Evolutionary conservation across 2,329 filamentous ascomycete species (phyloP), one percentile per base, ranked within the genome.

Genomic region (Neonectria coccinea): DNA sequence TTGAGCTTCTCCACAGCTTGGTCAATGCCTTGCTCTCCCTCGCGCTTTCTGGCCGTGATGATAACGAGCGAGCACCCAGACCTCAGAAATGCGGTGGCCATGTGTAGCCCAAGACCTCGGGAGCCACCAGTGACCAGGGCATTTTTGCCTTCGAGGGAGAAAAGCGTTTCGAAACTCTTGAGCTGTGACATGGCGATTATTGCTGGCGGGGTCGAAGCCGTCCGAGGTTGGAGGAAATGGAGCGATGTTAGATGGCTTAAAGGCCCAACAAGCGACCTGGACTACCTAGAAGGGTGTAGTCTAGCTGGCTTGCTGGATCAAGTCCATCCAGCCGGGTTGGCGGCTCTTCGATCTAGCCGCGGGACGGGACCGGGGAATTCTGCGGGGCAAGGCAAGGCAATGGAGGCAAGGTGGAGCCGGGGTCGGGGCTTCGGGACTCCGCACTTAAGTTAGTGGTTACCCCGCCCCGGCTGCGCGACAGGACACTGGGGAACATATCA

Each of bases 61-160:
- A 92, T 89, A 66, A 92, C 86, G 70, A 89, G 89, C 61, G 88
- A 86, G 76, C 86, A 89, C 65, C 91, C 90, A n/a, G 90, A 87
- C 79, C 89, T 88, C 48, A 92, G 84, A 62, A 92, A 85, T 27
- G 86, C 89, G 25, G 88, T 89, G 20, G 89, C 89, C 57, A 88
- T 87, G 75, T 91, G 86, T 10, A 91, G 81, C 25, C 85, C 85
- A 1, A 87, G 78, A 0, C 84, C 85, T n/a, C 78, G 74, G 59
- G 83, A 86, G 57, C 80, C 83, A 47, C 83, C 83, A 0, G 83
- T 85, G 39, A 85, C 77, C 25, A 85, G 75, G 56, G 85, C 81
- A 12, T 81, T 79, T 62, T 83, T 81, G 52, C 75, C 78, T 2
- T 70, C 55, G 29, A 81, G 77, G 6, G 76, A 73, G 39, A 78